phyloP scores from a whole-genome alignment of 768 basidiomycete genomes.

The Suillus alpinus region DNA sequence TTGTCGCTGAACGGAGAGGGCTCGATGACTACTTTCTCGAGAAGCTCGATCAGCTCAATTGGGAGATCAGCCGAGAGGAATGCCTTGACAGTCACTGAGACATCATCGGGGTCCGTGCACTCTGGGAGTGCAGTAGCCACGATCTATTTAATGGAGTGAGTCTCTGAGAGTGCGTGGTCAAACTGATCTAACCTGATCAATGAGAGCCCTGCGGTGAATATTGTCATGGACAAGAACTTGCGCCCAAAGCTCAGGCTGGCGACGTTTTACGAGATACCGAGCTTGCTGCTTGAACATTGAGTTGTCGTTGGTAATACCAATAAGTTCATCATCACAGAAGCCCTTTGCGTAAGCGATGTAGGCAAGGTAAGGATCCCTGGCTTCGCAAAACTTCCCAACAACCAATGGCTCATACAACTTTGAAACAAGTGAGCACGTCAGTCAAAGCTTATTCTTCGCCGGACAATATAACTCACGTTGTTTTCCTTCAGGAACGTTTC shows the following conservation, averaged over 20 bases:
- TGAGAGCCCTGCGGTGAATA: conserved; percentile 86
- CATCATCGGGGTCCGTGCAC: conserved; percentile 97
- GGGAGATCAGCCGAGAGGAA: conserved; percentile 97
- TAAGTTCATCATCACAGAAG: conserved; percentile 97
- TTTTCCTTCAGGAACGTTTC: conserved; percentile 98
- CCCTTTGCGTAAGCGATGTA: conserved; percentile 99
- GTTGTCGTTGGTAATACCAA: conserved; percentile 96
- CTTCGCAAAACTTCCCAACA: conserved; percentile 99
- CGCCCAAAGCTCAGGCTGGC: conserved; percentile 92
- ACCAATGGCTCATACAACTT: conserved; percentile 95
- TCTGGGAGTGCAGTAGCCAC: conserved; percentile 95
- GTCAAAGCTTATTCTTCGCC: not conserved
- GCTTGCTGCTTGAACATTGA: conserved; percentile 99
- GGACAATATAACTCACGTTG: conserved; percentile 58
- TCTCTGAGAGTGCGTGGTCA: not conserved
- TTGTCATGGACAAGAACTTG: conserved; percentile 91
- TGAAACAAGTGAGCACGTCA: conserved; percentile 6
- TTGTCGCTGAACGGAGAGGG: conserved; percentile 98
- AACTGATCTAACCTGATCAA: conserved; percentile 74
- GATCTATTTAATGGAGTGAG: conserved; percentile 47
- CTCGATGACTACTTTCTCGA: conserved; percentile 98
- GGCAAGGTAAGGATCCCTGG: conserved; percentile 95
- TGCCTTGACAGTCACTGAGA: conserved; percentile 96
- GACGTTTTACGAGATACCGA: conserved; percentile 94
- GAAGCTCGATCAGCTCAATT: conserved; percentile 91